Percentiles rank a stretch among this genome's conserved stretches.
Evolutionary conservation across 1,139 yeast species (phyloP).

Genomic region (Magnusiomyces fungicola): DNA sequence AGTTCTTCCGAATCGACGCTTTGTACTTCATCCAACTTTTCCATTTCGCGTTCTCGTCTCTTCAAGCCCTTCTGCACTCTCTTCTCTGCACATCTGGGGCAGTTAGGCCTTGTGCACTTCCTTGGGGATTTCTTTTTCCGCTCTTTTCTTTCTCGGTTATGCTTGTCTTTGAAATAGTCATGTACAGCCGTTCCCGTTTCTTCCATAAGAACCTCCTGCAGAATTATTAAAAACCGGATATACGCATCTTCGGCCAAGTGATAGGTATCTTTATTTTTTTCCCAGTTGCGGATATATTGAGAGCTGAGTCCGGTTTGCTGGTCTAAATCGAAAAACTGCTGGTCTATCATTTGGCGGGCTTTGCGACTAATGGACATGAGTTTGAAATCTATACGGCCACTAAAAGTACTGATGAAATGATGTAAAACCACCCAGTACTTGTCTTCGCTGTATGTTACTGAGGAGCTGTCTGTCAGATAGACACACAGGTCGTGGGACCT

Average conservation of each 20-base stretch:
- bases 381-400: neutral
- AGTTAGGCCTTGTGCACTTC: no score
- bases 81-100: no score
- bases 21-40: no score
- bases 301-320: neutral
- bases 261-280: neutral
- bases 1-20: no score
- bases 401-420: neutral
- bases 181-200: neutral
- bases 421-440: neutral
- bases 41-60: no score
- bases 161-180: neutral
- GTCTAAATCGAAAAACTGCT: neutral
- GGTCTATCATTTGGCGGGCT: neutral
- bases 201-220: neutral
- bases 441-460: neutral
- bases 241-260: neutral
- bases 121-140: neutral
- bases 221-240: neutral
- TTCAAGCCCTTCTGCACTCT: no score
- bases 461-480: neutral
- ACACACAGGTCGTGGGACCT: neutral
- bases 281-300: neutral
- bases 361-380: neutral
- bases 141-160: neutral